A percentile compares a stretch with the other conserved stretches of the same genome.
phyloP scores from a whole-genome alignment of 352 stramenopile species.

The Chrysophaeum taylorii region DNA sequence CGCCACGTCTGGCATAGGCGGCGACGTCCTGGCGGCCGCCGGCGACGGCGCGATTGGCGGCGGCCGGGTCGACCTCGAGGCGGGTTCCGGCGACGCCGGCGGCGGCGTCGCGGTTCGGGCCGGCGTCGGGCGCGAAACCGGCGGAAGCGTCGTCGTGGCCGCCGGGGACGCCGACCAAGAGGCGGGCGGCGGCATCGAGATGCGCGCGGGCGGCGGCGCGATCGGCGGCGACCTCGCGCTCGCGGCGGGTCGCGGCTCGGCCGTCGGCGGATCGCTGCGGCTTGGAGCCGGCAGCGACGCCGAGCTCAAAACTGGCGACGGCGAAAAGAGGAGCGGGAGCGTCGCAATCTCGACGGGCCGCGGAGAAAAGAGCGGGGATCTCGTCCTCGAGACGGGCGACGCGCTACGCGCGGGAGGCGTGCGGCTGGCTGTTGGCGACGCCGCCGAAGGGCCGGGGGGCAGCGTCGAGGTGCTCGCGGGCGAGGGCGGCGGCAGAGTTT shows the following conservation, averaged over 20 bases:
- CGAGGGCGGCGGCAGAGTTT: constrained; percentile 22
- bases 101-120: constrained; percentile 35
- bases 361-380: constrained; percentile 8
- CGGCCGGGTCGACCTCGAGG: constrained; percentile 32
- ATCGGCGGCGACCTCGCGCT: too few relatives aligned
- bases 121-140: constrained; percentile 20
- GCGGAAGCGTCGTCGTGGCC: neutral
- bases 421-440: neutral
- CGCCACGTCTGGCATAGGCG: constrained; percentile 43
- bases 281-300: constrained; percentile 14
- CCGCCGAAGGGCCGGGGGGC: neutral
- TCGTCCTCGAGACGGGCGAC: too few relatives aligned
- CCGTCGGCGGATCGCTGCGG: neutral
- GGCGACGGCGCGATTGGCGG: too few relatives aligned
- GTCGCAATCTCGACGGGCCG: constrained; percentile 22
- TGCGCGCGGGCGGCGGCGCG: constrained; percentile 15
- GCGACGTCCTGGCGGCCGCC: too few relatives aligned
- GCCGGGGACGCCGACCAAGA: neutral
- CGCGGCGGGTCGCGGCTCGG: too few relatives aligned
- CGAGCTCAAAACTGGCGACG: too few relatives aligned
- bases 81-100: constrained; percentile 36
- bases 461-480: neutral
- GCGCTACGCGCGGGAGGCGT: too few relatives aligned
- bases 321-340: too few relatives aligned
- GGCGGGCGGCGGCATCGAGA: neutral